These are phyloP conservation scores for Carex cristatella DNA, from an alignment of 176 grass and related monocot genomes.

Conservation along the genomic window DNA sequence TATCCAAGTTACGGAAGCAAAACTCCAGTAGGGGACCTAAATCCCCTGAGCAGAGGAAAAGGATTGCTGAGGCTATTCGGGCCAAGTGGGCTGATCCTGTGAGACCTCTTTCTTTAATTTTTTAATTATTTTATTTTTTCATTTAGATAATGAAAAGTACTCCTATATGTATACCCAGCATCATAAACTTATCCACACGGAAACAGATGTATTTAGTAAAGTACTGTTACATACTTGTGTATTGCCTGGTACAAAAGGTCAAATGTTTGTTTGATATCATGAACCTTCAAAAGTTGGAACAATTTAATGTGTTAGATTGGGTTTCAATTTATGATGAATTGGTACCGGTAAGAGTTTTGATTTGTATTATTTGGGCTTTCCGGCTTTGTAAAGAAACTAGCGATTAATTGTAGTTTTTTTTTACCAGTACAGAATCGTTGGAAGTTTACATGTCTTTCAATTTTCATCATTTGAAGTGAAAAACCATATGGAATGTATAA, in stretches of 20 bases:
- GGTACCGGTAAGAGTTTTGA: neutral
- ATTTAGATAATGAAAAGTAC: neutral
- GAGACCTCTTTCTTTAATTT: conserved; percentile 21
- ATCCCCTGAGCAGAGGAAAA: conserved; percentile 69
- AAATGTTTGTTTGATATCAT: neutral
- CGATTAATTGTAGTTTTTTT: neutral
- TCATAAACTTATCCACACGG: neutral
- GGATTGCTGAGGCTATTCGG: conserved; percentile 82
- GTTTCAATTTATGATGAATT: neutral
- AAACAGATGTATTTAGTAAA: neutral
- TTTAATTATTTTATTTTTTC: neutral
- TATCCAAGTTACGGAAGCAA: conserved; percentile 44
- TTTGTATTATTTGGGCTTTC: neutral
- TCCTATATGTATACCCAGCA: neutral
- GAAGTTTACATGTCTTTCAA: neutral
- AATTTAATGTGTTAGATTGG: neutral
- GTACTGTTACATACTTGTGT: neutral
- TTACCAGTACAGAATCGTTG: neutral
- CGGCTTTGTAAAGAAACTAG: neutral
- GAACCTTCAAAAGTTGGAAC: neutral
- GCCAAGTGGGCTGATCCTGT: conserved; percentile 88
- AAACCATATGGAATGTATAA: neutral
- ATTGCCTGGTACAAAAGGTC: neutral
- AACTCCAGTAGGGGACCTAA: conserved; percentile 62
- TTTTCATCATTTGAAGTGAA: conserved; percentile 1